A percentile compares a stretch with the other conserved stretches of the same genome.
Evolutionary conservation across 1,139 yeast genomes (phyloP).

Genomic region (Suhomyces taliae): DNA sequence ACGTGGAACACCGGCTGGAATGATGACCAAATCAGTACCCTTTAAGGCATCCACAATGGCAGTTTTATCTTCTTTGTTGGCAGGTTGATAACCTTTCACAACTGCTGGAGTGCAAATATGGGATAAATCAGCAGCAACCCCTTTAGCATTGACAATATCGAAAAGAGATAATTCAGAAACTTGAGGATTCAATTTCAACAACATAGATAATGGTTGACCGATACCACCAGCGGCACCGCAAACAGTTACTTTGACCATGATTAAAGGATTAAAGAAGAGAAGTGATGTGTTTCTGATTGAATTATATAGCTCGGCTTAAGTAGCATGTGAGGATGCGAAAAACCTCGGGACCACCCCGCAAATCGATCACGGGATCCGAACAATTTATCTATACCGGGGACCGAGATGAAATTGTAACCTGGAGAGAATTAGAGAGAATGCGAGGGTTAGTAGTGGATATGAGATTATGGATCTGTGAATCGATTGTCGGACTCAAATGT

Average conservation of each 20-base stretch:
- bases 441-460: too few relatives aligned
- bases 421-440: too few relatives aligned
- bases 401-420: too few relatives aligned
- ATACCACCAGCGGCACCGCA: conserved; percentile 83
- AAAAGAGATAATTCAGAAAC: conserved; percentile 59
- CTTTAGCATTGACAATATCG: conserved; percentile 67
- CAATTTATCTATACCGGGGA: too few relatives aligned
- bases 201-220: conserved; percentile 72
- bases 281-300: background rate
- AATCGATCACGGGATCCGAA: background rate
- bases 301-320: background rate
- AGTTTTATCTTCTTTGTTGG: conserved; percentile 45
- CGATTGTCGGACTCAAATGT: too few relatives aligned
- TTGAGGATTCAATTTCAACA: conserved; percentile 57
- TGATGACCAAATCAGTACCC: conserved; percentile 60
- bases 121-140: conserved; percentile 73
- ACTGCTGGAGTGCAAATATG: conserved; percentile 65
- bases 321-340: conserved; percentile 4
- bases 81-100: conserved; percentile 58
- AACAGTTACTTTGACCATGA: conserved; percentile 67
- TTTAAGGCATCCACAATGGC: conserved; percentile 51
- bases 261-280: background rate
- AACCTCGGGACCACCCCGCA: conserved; percentile 7
- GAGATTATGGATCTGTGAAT: too few relatives aligned
- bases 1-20: conserved; percentile 84